Percentiles rank a stretch among this genome's conserved stretches.
These are phyloP conservation scores for Termitomyces sp. DNA, from an alignment of 768 basidiomycete species.

Conservation along the genomic window DNA sequence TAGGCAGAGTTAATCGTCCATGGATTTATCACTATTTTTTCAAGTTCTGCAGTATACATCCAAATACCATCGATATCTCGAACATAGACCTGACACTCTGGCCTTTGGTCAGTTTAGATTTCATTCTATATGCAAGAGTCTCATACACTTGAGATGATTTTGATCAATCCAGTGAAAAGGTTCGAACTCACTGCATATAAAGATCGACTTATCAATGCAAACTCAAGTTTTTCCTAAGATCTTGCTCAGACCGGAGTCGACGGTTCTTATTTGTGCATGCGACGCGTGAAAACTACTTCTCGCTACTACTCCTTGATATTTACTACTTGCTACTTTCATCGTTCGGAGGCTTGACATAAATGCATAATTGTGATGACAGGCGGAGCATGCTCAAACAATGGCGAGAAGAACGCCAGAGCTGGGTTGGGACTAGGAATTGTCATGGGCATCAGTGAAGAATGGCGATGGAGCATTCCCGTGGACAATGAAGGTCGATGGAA, in stretches of 20 bases:
- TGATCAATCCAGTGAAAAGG: background rate
- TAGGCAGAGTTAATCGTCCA: no score
- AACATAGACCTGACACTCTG: background rate
- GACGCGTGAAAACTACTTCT: background rate
- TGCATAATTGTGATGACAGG: conserved; percentile 25
- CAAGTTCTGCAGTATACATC: background rate
- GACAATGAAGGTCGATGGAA: conserved; percentile 10
- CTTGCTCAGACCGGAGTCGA: background rate
- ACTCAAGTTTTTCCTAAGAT: background rate
- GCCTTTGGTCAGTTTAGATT: background rate
- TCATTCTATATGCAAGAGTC: background rate
- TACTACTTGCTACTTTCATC: background rate
- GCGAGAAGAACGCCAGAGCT: conserved; percentile 13
- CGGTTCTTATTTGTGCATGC: background rate
- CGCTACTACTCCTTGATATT: background rate
- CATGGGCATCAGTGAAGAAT: conserved; percentile 7
- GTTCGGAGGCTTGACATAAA: conserved; percentile 19
- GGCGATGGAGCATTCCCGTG: conserved; percentile 13
- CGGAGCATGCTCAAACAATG: conserved; percentile 27
- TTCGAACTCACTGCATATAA: background rate
- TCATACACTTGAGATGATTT: background rate
- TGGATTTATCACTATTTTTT: no score
- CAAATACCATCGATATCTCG: background rate
- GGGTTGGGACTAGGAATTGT: conserved; percentile 24
- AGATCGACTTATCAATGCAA: conserved; percentile 1